Conservation (phyloP, 495 filamentous ascomycete species). For the Xylaria intraflava region DNA sequence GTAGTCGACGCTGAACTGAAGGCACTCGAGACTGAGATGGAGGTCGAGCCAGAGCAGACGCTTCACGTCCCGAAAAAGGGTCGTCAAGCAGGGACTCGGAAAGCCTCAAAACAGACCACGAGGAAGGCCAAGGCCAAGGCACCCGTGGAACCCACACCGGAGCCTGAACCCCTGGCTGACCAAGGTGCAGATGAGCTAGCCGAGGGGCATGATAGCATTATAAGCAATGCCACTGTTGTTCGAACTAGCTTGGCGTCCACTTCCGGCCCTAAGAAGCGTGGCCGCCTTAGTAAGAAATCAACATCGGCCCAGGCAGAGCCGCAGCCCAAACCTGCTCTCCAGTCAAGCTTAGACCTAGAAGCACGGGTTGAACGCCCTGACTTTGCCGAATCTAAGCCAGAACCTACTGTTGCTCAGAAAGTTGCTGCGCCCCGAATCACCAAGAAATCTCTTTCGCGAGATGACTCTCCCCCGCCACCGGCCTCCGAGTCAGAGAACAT, state of each 20-base stretch:
- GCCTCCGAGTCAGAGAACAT: slow-evolving; percentile 19
- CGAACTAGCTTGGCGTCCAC: slow-evolving; percentile 31
- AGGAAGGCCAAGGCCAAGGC: slow-evolving; percentile 40
- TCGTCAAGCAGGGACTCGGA: slow-evolving; percentile 37
- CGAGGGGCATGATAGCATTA: slow-evolving; percentile 34
- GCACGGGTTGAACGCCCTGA: slow-evolving; percentile 2
- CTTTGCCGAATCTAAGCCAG: not conserved
- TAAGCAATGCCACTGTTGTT: slow-evolving; percentile 37
- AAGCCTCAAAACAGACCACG: slow-evolving; percentile 36
- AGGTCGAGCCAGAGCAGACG: slow-evolving; percentile 20
- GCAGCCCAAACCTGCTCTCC: not conserved
- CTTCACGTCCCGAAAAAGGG: slow-evolving; percentile 38
- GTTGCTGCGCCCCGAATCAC: slow-evolving; percentile 6
- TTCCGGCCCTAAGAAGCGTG: slow-evolving; percentile 39
- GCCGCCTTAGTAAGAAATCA: slow-evolving; percentile 41
- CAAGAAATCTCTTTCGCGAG: slow-evolving; percentile 8
- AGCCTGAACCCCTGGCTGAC: slow-evolving; percentile 21
- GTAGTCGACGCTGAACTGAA: slow-evolving; percentile 40
- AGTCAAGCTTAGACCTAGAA: not conserved
- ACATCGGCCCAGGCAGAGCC: slow-evolving; percentile 3
- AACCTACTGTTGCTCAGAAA: not conserved
- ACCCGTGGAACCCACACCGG: slow-evolving; percentile 22
- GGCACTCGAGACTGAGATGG: slow-evolving; percentile 40
- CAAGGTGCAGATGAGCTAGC: slow-evolving; percentile 32
- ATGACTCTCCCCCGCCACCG: slow-evolving; percentile 27